Base-by-base conservation (phyloP, 495 filamentous ascomycete species). In the Tirmania nivea region DNA sequence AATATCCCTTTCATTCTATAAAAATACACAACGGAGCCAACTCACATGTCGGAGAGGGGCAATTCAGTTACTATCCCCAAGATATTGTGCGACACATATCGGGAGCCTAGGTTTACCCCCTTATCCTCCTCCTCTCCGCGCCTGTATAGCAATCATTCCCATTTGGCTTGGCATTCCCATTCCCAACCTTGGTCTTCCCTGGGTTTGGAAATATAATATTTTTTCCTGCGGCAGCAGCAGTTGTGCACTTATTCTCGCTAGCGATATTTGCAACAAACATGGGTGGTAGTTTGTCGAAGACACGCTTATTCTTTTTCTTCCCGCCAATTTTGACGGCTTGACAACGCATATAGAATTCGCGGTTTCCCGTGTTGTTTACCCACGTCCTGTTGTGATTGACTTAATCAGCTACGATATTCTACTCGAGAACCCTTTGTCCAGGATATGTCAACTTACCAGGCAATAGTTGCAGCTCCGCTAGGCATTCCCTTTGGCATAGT, bases 261-360 rank as follows among this genome's bases (percentile, higher is more conserved):
- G 67, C 70, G 54, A 85, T 72, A 72, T 94, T 94, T 60, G 83
- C 79, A 17, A 80, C 73, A 49, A 92, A 78, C 82, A 94, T 84
- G 53, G 79, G 69, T 1, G 88, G 88, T 17, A 86, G 79, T 31
- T 65, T 68, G 12, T 65, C 47, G 35, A 66, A 58, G 7, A 21
- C 61, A 0, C 57, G 57, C 4, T 56, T 61, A 5, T 60, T 59
- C 25, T 31, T 31, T 31, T 7, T 3, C 3, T 7, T 31, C 1
- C 25, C 25, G 4, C 25, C 9, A 34, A 61, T 61, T 36, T 61
- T 51, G 12, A 61, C 49, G 37, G 60, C 58, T 2, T 54, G 54
- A 25, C 59, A 61, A 14, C 60, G 57, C 59, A 61, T 61, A 34
- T 61, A 61, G 57, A 57, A 60, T 16, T 61, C 35, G 14, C 59